Base-by-base conservation (phyloP, 2,329 filamentous ascomycete species). In the Intubia oerlemansii region DNA sequence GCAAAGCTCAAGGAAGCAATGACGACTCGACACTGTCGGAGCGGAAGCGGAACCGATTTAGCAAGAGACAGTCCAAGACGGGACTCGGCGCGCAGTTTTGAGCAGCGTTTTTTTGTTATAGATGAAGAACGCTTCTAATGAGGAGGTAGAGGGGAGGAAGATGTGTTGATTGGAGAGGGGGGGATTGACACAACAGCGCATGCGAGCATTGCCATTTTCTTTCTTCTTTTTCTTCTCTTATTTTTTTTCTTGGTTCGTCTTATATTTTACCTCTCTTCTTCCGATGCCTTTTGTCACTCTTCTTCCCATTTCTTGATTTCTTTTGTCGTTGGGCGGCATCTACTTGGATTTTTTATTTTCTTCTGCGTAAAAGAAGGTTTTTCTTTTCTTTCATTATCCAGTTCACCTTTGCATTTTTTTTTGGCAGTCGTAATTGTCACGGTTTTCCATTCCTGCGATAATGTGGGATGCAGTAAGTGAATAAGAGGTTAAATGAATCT, bases 31-130 rank as follows among this genome's bases (percentile, higher is more conserved):
- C 22, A 30, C 46, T 55, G 22, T 42, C 51, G 12, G 44, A 44
- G 22, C 50, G 55, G 10, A 71, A 66, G 46, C 56, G 61, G 27
- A 69, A 73, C 39, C 59, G 70, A 27, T 95, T 93, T 51, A 92
- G 82, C 53, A 88, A 88, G 52, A 64, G 85, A 40, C 81, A 92
- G 52, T 90, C 79, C 11, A 91, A 90, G 53, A 92, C 81, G 48
- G 84, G 85, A n/a, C 63, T 92, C 27, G 81, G 81, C 17, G 77
- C 84, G 27, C 77, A 80, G 28, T 92, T 93, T 46, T 91, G 25
- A 29, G 25, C 19, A 13, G 26, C 18, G 14, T 3, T 15, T 9
- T 16, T 26, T 17, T 15, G 14, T 15, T 13, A 2, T 25, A n/a
- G n/a, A n/a, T n/a, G n/a, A n/a, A n/a, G n/a, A n/a, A n/a, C n/a